phyloP scores from a whole-genome alignment of 495 filamentous ascomycete species.

The Daldinia bambusicola region DNA sequence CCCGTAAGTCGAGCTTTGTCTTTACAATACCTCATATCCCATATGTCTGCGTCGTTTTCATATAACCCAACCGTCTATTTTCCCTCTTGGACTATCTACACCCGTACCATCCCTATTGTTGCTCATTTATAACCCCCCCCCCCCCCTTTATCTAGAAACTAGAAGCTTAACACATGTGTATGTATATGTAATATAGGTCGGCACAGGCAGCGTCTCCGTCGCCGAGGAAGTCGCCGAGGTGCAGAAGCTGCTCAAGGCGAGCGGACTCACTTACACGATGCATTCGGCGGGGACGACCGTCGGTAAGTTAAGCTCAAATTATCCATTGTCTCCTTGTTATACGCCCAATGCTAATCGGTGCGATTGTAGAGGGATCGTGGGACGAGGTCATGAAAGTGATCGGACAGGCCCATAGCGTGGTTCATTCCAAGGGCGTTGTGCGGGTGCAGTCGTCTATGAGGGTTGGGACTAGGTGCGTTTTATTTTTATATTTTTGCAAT shows the following conservation, averaged over 20 bases:
- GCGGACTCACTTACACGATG: slow-evolving; percentile 84
- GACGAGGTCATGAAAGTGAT: slow-evolving; percentile 88
- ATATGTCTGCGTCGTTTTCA: neutral
- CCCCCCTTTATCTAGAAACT: too few relatives aligned
- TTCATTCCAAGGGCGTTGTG: slow-evolving; percentile 83
- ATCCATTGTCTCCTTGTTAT: slow-evolving; percentile 16
- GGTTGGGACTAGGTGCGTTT: slow-evolving; percentile 79
- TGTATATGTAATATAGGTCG: slow-evolving; percentile 64
- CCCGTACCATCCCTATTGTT: too few relatives aligned
- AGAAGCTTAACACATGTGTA: neutral
- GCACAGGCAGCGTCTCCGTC: slow-evolving; percentile 83
- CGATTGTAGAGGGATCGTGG: slow-evolving; percentile 83
- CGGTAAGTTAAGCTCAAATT: slow-evolving; percentile 64
- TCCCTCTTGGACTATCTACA: too few relatives aligned
- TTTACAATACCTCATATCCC: too few relatives aligned
- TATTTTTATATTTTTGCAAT: neutral
- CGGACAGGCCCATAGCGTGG: slow-evolving; percentile 85
- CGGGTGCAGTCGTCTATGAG: slow-evolving; percentile 91
- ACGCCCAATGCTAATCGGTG: neutral
- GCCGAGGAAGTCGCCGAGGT: slow-evolving; percentile 88
- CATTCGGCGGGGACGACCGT: slow-evolving; percentile 93
- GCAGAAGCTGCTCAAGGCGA: slow-evolving; percentile 82
- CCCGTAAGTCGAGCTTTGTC: slow-evolving; percentile 61
- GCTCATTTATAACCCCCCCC: too few relatives aligned
- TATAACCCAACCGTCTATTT: too few relatives aligned